Evolutionary conservation across 140 eudicot species (phyloP).

Genomic region (Senecio squalidus): DNA sequence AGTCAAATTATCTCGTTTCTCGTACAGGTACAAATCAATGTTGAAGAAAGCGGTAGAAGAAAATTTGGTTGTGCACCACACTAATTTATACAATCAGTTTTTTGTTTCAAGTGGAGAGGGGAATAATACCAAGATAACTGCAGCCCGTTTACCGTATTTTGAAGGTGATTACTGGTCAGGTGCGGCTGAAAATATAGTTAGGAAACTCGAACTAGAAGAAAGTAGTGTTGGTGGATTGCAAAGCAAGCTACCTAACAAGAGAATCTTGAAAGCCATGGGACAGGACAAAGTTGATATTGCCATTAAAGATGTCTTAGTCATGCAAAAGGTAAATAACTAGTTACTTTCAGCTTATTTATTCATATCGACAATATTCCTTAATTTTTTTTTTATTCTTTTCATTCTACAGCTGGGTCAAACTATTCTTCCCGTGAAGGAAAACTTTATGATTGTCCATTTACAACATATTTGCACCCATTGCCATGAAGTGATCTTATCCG

Average conservation of each 20-base stretch:
- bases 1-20: conserved; percentile 6
- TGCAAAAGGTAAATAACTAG: conserved; percentile 77
- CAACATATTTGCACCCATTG: conserved; percentile 57
- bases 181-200: conserved; percentile 51
- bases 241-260: conserved; percentile 44
- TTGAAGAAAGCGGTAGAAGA: conserved; percentile 58
- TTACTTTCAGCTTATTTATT: background rate
- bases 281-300: conserved; percentile 48
- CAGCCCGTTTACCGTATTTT: conserved; percentile 89
- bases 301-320: conserved; percentile 62
- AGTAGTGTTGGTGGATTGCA: conserved; percentile 32
- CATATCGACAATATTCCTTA: background rate
- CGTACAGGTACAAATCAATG: conserved; percentile 87
- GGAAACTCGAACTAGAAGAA: conserved; percentile 50
- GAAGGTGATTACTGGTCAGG: conserved; percentile 85
- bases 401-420: conserved; percentile 56
- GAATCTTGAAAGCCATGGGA: conserved; percentile 79
- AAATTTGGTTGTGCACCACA: conserved; percentile 50
- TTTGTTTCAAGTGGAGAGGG: conserved; percentile 46
- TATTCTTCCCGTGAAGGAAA: conserved; percentile 55
- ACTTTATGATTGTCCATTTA: conserved; percentile 64
- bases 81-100: conserved; percentile 56
- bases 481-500: conserved; percentile 61
- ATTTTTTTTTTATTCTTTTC: conserved; percentile 1
- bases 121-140: conserved; percentile 54